Evolutionary conservation across 768 basidiomycete genomes (phyloP), one percentile per base, ranked within the genome.

Genomic region (Calocera cornea): DNA sequence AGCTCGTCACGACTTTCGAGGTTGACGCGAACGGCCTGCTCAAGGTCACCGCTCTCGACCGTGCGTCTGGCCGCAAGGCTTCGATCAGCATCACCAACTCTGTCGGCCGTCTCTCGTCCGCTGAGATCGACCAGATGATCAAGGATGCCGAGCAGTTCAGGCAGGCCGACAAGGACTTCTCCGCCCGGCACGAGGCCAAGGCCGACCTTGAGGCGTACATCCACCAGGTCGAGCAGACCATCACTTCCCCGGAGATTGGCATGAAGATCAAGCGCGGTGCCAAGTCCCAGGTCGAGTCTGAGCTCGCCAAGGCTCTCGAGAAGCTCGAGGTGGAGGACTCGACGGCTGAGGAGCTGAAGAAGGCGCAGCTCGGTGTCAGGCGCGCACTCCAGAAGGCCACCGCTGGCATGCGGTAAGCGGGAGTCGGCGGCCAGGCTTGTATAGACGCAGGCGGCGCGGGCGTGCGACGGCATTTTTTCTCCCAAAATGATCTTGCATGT

Each of bases 41-140:
- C 77, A 99, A 99, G 83, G 97, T 99, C 67, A 97, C 97, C 65
- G 97, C 97, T 66, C 87, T 88, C 82, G 97, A 99, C 81, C 91
- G 93, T 78, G 95, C 97, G 64, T 98, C 95, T 41, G 97, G 97
- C 77, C 94, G 97, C 80, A 97, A 97, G 82, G 97, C 97, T 69
- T 94, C 92, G 72, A 95, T 95, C 81, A 92, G 91, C 80, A 95
- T 97, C 79, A 94, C 93, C 80, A 99, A 97, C 86, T 98, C 95
- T 68, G 97, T 98, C 75, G 97, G 97, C 72, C 95, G 97, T 80
- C 86, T 99, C 73, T 97, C 95, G 63, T 86, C 89, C 65, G 91
- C 88, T 72, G 97, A 99, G 84, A 99, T 99, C 71, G 95, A 97
- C 75, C 95, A 98, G 81, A 98, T 98, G 97, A 97, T 98, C 83